phyloP scores from a whole-genome alignment of 331 rosid genomes.

The Erythrophleum ivorense region DNA sequence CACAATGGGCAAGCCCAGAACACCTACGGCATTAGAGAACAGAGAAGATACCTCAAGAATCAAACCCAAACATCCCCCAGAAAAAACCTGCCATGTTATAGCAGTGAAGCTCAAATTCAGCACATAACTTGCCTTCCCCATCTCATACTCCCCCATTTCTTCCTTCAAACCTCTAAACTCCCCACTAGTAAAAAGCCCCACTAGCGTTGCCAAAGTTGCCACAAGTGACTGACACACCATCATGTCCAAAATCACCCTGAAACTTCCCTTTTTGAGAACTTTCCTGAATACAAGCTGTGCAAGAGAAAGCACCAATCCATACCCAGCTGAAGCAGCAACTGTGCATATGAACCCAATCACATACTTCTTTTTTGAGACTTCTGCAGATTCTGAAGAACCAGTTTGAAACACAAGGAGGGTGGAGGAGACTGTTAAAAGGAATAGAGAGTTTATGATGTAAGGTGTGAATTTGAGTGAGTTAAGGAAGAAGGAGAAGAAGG shows the following conservation, averaged over 20 bases:
- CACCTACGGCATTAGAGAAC: constrained; percentile 52
- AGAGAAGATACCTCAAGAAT: constrained; percentile 62
- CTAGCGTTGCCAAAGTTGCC: constrained; percentile 37
- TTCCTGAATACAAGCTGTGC: constrained; percentile 42
- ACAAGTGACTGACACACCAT: constrained; percentile 34
- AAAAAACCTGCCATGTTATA: constrained; percentile 46
- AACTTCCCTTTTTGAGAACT: constrained; percentile 42
- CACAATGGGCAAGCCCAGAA: constrained; percentile 53
- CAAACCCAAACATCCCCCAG: constrained; percentile 53
- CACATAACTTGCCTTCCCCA: constrained; percentile 51
- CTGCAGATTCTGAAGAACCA: constrained; percentile 7
- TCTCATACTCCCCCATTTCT: constrained; percentile 53
- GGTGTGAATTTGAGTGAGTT: constrained; percentile 63
- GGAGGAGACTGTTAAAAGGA: constrained; percentile 58
- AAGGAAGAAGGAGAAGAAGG: constrained; percentile 60
- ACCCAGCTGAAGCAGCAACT: constrained; percentile 43
- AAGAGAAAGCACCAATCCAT: constrained; percentile 41
- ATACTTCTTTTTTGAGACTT: constrained; percentile 39
- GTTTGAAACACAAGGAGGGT: constrained; percentile 53
- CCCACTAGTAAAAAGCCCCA: constrained; percentile 60
- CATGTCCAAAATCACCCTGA: constrained; percentile 46
- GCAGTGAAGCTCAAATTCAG: constrained; percentile 53
- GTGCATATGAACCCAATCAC: constrained; percentile 54
- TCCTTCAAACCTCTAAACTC: constrained; percentile 51
- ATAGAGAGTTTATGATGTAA: constrained; percentile 52